These are phyloP conservation scores for Quercus dentata DNA, from an alignment of 306 rosid species.

Conservation along the genomic window DNA sequence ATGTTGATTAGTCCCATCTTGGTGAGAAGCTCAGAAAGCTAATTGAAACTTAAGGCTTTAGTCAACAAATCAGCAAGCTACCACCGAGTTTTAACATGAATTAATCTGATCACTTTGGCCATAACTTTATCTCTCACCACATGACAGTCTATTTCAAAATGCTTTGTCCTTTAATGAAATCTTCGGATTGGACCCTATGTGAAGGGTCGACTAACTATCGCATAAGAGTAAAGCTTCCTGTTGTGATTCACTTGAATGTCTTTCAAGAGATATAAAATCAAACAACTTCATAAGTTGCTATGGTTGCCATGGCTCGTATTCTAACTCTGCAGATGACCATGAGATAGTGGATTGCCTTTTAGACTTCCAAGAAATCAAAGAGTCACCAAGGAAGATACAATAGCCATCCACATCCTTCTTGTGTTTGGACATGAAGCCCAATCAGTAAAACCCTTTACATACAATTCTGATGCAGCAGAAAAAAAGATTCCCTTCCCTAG, in stretches of 20 bases:
- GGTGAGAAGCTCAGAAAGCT: too few species aligned
- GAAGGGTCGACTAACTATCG: too few species aligned
- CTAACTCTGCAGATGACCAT: not conserved
- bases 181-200: not conserved
- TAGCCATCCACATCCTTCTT: not conserved
- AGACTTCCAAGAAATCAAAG: not conserved
- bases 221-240: too few species aligned
- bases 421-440: not conserved
- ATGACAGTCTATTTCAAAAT: too few species aligned
- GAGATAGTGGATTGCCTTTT: not conserved
- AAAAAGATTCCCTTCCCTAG: too few species aligned
- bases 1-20: too few species aligned
- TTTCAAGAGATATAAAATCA: not conserved
- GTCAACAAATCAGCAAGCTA: too few species aligned
- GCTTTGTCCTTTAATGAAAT: not conserved
- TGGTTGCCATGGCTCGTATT: not conserved
- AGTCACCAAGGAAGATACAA: not conserved
- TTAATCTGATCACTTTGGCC: not conserved
- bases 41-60: too few species aligned
- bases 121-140: not conserved
- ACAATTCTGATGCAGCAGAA: too few species aligned
- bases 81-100: too few species aligned
- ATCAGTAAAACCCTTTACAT: not conserved
- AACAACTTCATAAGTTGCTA: not conserved
- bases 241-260: too few species aligned